Evolutionary conservation across 1,284 basidiomycete genomes (phyloP).

Genomic region (Naganishia albida): DNA sequence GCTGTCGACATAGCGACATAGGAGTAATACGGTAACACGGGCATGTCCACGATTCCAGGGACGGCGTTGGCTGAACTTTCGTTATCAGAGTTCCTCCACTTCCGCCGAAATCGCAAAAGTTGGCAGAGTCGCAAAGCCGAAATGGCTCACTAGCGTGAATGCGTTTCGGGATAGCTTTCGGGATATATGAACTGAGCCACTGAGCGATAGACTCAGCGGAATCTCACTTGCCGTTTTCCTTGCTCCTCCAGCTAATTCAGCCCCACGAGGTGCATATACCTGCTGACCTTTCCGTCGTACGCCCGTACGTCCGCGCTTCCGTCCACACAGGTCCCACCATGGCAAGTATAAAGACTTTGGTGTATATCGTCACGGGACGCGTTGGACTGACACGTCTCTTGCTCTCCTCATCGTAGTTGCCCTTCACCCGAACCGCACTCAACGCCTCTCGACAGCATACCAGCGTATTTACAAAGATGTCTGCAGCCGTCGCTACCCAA

Average conservation of each 20-base stretch:
- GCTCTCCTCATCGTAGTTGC: neutral
- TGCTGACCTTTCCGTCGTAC: constrained; percentile 1
- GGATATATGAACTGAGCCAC: neutral
- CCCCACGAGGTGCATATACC: constrained; percentile 10
- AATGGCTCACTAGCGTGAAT: neutral
- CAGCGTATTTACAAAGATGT: constrained; percentile 28
- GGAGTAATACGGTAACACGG: too few species aligned
- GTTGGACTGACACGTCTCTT: neutral
- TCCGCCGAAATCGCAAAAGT: neutral
- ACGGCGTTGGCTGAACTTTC: neutral
- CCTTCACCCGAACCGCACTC: constrained; percentile 24
- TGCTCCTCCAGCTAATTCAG: constrained; percentile 1
- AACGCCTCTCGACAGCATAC: constrained; percentile 29
- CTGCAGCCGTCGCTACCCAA: constrained; percentile 12
- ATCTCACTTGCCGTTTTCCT: constrained; percentile 10
- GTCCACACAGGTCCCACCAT: constrained; percentile 16
- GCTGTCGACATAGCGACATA: neutral
- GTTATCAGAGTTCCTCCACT: neutral
- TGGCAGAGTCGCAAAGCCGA: constrained; percentile 6
- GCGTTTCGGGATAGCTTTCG: too few species aligned
- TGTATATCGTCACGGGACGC: neutral
- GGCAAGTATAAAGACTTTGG: constrained; percentile 23
- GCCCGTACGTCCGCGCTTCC: constrained; percentile 25
- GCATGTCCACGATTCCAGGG: neutral
- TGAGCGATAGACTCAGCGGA: constrained; percentile 2